phyloP scores from a whole-genome alignment of 345 rosid species.

The Linum usitatissimum region DNA sequence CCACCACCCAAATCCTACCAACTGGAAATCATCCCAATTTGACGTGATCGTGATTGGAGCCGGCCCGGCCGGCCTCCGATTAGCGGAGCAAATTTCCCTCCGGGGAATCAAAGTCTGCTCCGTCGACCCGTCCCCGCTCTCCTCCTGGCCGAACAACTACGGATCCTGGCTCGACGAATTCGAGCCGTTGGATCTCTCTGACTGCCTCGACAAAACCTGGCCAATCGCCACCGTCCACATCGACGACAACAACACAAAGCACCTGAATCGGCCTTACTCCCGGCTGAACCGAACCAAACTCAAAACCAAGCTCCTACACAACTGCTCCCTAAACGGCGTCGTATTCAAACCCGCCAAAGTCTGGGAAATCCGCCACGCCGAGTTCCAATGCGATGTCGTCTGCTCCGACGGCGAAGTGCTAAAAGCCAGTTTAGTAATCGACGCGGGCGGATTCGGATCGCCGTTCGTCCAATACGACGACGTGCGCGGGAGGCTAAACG shows the following conservation, averaged over 20 bases:
- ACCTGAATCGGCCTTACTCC: slow-evolving; percentile 49
- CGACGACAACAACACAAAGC: slow-evolving; percentile 36
- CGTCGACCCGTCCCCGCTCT: slow-evolving; percentile 59
- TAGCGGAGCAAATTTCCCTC: slow-evolving; percentile 46
- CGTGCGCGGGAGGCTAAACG: slow-evolving; percentile 22
- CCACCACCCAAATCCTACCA: slow-evolving; percentile 16
- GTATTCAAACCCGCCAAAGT: slow-evolving; percentile 46
- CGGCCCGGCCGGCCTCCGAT: slow-evolving; percentile 62
- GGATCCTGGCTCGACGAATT: slow-evolving; percentile 77
- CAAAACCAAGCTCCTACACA: slow-evolving; percentile 35
- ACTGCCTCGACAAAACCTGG: slow-evolving; percentile 55
- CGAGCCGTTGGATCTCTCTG: slow-evolving; percentile 38
- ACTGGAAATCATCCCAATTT: slow-evolving; percentile 20
- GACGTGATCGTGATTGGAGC: slow-evolving; percentile 54
- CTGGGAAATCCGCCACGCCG: slow-evolving; percentile 47
- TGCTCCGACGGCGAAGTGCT: slow-evolving; percentile 49
- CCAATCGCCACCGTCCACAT: slow-evolving; percentile 36
- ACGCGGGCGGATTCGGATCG: slow-evolving; percentile 51
- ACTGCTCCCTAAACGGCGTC: slow-evolving; percentile 38
- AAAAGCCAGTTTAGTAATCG: slow-evolving; percentile 46
- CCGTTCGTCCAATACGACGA: slow-evolving; percentile 31
- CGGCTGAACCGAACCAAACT: slow-evolving; percentile 39
- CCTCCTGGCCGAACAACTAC: slow-evolving; percentile 51
- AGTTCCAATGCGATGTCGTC: slow-evolving; percentile 32
- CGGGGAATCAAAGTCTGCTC: slow-evolving; percentile 52